A percentile compares a stretch with the other conserved stretches of the same genome.
Conservation (phyloP, 2,329 filamentous ascomycete genomes). For the Sporothrix pallida region DNA sequence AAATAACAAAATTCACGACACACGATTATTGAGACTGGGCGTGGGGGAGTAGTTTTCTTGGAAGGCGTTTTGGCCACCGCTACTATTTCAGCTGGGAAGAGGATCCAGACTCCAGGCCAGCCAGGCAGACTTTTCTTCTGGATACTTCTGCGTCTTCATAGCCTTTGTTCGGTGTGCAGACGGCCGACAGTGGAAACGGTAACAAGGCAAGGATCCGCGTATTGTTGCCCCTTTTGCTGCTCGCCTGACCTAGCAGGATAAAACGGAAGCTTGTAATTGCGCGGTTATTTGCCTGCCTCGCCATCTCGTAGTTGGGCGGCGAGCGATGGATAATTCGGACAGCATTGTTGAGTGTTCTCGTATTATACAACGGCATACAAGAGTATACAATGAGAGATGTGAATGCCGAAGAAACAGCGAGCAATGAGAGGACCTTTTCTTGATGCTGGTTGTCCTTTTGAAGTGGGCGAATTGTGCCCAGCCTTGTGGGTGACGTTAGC, state of each 20-base stretch:
- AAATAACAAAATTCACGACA: background rate
- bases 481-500: conserved; percentile 9
- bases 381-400: background rate
- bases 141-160: too few species aligned
- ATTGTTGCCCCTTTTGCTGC: background rate
- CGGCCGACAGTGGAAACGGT: background rate
- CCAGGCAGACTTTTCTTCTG: conserved; percentile 11
- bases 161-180: background rate
- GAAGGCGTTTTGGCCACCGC: background rate
- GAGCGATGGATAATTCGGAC: background rate
- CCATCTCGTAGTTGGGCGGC: background rate
- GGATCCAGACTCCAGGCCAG: background rate
- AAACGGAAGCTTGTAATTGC: background rate
- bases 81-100: background rate
- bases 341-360: background rate
- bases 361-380: background rate
- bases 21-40: background rate
- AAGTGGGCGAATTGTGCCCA: background rate
- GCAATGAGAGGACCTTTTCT: background rate
- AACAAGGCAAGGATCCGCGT: background rate
- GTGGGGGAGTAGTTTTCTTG: conserved; percentile 14
- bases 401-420: background rate
- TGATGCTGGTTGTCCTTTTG: background rate
- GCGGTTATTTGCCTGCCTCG: background rate
- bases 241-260: background rate